Conservation (phyloP, 129 eudicot genomes). For the Lactuca saligna region DNA sequence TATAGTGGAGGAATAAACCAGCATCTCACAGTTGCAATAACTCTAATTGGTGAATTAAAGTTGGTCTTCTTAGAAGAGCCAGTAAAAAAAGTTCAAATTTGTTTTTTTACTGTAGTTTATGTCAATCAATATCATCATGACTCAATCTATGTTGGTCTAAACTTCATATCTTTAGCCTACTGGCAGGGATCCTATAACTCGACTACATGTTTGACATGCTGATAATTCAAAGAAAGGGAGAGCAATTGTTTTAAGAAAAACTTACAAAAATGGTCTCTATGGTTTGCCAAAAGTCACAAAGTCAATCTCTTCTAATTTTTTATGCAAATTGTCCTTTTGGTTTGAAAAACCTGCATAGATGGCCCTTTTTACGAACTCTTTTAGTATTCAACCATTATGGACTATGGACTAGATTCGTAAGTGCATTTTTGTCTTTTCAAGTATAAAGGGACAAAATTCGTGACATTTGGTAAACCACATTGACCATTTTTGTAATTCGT, state of each 20-base stretch:
- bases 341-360: too few relatives aligned
- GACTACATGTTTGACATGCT: slow-evolving; percentile 95
- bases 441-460: too few relatives aligned
- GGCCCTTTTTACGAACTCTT: too few relatives aligned
- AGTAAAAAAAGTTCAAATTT: slow-evolving; percentile 36
- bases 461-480: too few relatives aligned
- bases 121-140: neutral
- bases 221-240: slow-evolving; percentile 84
- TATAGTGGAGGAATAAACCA: slow-evolving; percentile 99
- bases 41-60: slow-evolving; percentile 91
- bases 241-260: slow-evolving; percentile 79
- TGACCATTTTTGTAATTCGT: too few relatives aligned
- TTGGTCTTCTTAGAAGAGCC: slow-evolving; percentile 93
- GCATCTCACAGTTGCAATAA: slow-evolving; percentile 95
- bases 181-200: slow-evolving; percentile 93
- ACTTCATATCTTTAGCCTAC: slow-evolving; percentile 58
- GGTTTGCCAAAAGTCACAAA: too few relatives aligned
- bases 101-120: neutral
- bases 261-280: slow-evolving; percentile 18
- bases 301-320: too few relatives aligned
- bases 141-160: slow-evolving; percentile 15
- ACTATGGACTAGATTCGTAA: too few relatives aligned
- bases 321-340: too few relatives aligned
- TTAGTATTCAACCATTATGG: too few relatives aligned
- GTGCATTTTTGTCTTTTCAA: too few relatives aligned